phyloP scores from a whole-genome alignment of 2,329 filamentous ascomycete species.

The Sporothrix pseudoabietina region DNA sequence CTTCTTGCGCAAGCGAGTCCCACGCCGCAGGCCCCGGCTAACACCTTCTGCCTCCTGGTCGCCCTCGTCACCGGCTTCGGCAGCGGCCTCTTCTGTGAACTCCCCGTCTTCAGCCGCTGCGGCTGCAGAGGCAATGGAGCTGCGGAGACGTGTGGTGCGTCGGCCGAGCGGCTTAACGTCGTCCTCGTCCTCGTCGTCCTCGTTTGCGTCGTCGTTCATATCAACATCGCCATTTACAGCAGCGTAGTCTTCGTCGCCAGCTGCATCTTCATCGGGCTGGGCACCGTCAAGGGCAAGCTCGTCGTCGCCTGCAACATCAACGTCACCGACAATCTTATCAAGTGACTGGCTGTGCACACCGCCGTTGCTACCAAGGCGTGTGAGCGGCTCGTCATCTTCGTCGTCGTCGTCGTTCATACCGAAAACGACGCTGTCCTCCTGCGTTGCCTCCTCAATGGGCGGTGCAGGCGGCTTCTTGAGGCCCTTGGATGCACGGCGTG shows the following conservation, averaged over 20 bases:
- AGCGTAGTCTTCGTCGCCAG: conserved; percentile 6
- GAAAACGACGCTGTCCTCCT: conserved; percentile 48
- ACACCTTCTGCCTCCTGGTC: conserved; percentile 46
- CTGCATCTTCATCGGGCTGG: conserved; percentile 24
- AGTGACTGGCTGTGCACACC: conserved; percentile 7
- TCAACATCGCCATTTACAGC: conserved; percentile 28
- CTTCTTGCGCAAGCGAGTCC: conserved; percentile 49
- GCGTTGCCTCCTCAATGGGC: conserved; percentile 54
- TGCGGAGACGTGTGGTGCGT: conserved; percentile 27
- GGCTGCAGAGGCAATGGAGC: conserved; percentile 30
- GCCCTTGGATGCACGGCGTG: conserved; percentile 55
- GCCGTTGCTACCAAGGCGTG: conserved; percentile 38
- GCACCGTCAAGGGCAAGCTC: conserved; percentile 22
- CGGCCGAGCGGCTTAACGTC: conserved; percentile 49
- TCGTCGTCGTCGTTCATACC: conserved; percentile 32
- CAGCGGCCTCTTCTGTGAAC: conserved; percentile 15
- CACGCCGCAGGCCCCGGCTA: conserved; percentile 52
- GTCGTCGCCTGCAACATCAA: conserved; percentile 33
- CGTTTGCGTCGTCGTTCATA: conserved; percentile 44
- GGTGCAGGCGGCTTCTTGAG: conserved; percentile 51
- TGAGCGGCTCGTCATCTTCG: conserved; percentile 42
- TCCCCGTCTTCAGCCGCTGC: conserved; percentile 25
- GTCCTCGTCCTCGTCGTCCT: conserved; percentile 19
- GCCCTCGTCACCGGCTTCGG: conserved; percentile 38
- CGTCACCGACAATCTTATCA: background rate